phyloP scores from a whole-genome alignment of 805 yeast genomes.

The Cyberlindnera euphorbiae region DNA sequence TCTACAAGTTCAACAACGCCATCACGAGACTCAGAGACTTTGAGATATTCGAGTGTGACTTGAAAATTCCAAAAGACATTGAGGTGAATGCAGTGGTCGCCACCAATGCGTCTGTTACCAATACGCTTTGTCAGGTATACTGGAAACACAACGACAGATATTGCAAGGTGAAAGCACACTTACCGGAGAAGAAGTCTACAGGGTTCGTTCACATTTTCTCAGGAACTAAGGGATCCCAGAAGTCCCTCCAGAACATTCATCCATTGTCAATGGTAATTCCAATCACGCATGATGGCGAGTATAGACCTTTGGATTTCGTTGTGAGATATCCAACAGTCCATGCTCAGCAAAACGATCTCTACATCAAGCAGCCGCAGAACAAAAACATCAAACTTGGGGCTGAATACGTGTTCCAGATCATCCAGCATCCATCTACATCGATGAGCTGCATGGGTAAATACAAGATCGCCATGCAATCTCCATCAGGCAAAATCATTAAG shows the following conservation, averaged over 20 bases:
- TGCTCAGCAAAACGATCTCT: conserved; percentile 67
- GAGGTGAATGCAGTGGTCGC: conserved; percentile 63
- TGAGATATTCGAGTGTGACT: conserved; percentile 75
- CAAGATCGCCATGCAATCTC: conserved; percentile 72
- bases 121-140: conserved; percentile 71
- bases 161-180: conserved; percentile 73
- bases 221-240: conserved; percentile 57
- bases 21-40: conserved; percentile 65
- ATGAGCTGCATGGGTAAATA: conserved; percentile 31
- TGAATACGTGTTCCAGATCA: conserved; percentile 53
- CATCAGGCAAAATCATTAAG: conserved; percentile 72
- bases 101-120: conserved; percentile 36
- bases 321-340: conserved; percentile 68
- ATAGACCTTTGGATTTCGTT: conserved; percentile 62
- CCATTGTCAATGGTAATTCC: conserved; percentile 74
- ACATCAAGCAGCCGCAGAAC: conserved; percentile 82
- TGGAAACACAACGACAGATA: conserved; percentile 62
- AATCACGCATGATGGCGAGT: conserved; percentile 63
- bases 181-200: conserved; percentile 63
- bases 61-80: conserved; percentile 64
- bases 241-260: conserved; percentile 52
- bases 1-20: conserved; percentile 72
- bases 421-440: no score
- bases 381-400: conserved; percentile 50
- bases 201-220: conserved; percentile 78